These are phyloP conservation scores for Blumeria hordei DNA, from an alignment of 2,329 filamentous ascomycete species.

Conservation along the genomic window DNA sequence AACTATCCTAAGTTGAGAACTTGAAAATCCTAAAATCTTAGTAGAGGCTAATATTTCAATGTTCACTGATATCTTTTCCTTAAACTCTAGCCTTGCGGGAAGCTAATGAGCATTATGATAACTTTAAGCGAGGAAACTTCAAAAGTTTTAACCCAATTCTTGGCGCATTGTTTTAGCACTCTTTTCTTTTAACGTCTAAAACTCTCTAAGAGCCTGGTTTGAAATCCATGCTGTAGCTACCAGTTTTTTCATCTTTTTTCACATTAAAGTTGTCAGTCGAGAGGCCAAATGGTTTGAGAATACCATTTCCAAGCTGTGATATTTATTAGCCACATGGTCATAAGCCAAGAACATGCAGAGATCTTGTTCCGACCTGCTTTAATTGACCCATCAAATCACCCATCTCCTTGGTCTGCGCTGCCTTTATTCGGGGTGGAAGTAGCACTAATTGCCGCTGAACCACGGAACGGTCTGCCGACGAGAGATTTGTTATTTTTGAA, in stretches of 20 bases:
- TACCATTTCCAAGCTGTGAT: conserved; percentile 54
- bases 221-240: conserved; percentile 90
- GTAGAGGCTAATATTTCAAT: too few relatives aligned
- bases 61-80: too few relatives aligned
- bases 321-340: not conserved
- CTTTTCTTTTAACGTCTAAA: not conserved
- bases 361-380: conserved; percentile 35
- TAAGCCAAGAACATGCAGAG: not conserved
- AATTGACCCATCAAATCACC: conserved; percentile 95
- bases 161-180: too few relatives aligned
- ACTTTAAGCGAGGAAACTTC: too few relatives aligned
- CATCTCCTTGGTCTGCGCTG: conserved; percentile 69
- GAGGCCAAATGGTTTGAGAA: conserved; percentile 79
- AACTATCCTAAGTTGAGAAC: too few relatives aligned
- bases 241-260: conserved; percentile 67
- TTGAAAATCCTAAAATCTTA: too few relatives aligned
- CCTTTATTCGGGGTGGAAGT: conserved; percentile 45
- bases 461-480: conserved; percentile 38
- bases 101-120: too few relatives aligned
- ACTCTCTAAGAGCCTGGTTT: conserved; percentile 9
- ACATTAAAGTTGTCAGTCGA: conserved; percentile 92
- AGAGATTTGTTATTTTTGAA: conserved; percentile 32
- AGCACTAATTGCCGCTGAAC: conserved; percentile 40
- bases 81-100: too few relatives aligned
- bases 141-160: too few relatives aligned